Base-by-base conservation (phyloP, 2,329 filamentous ascomycete species). In the Cucurbitaria berberidis region DNA sequence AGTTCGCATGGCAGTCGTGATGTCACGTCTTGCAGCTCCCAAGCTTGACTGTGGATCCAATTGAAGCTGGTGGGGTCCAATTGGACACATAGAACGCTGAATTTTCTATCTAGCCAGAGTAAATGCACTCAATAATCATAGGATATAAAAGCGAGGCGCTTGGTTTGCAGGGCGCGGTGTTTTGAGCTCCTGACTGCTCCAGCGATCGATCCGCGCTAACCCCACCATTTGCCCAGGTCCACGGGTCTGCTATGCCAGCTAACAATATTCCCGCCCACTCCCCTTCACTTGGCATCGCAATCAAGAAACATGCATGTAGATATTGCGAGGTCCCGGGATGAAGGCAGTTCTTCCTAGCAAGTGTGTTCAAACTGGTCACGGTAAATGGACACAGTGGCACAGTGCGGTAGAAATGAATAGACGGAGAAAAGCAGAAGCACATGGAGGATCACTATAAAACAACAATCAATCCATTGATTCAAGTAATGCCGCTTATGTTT, bases 1-100 rank as follows among this genome's bases (percentile, higher is more conserved):
- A 48, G 53, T 19, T 45, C 41, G 38, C 41, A 43, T 45, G 50
- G 11, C 24, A 61, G 58, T 61, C 46, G 59, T 61, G 59, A 61
- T 61, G 59, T 59, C 59, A 61, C 59, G 27, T 44, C 39, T 22
- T 56, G 46, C 51, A 59, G 16, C 30, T 46, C 42, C 26, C 22
- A 40, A 43, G 38, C 34, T 27, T 5, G 15, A 41, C 16, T 32
- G 53, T 49, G 50, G 53, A 50, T 51, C 49, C 42, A 32, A 26
- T 32, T 16, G 32, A 27, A 46, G 26, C 26, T 22, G 32, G 40
- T 30, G 50, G 45, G 38, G 30, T 42, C 16, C 13, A 6, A 15
- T 24, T 21, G 7, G 8, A 34, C 15, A 13, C 13, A n/a, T 16
- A 3, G 16, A 34, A 6, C n/a, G n/a, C n/a, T n/a, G 30, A 34